Evolutionary conservation across 441 rosid species (phyloP).

Genomic region (Kokia cookei): DNA sequence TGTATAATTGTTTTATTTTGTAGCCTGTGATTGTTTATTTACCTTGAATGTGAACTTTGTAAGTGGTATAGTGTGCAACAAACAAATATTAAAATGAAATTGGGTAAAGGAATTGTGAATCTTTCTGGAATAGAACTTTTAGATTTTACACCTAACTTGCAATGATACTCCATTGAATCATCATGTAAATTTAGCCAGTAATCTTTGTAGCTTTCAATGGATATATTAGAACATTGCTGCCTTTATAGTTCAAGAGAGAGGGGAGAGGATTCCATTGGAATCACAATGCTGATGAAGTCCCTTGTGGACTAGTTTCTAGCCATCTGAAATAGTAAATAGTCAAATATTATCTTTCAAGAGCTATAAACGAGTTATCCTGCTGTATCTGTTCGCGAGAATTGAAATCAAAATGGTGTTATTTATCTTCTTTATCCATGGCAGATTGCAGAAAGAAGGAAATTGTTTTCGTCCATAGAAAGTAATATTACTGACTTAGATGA

Average conservation of each 20-base stretch:
- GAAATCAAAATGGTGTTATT: constrained; percentile 4
- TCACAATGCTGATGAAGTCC: not conserved
- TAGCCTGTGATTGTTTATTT: not conserved
- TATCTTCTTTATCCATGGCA: constrained; percentile 25
- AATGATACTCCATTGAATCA: not conserved
- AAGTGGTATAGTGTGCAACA: not conserved
- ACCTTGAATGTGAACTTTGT: not conserved
- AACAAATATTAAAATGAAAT: not conserved
- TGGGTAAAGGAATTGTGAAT: not conserved
- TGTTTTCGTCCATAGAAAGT: constrained; percentile 58
- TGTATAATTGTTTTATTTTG: not conserved
- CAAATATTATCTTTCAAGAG: not conserved
- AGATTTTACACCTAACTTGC: not conserved
- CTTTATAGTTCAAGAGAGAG: not conserved
- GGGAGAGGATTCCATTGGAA: not conserved
- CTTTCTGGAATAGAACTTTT: not conserved
- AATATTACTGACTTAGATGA: constrained; percentile 32
- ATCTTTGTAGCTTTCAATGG: not conserved
- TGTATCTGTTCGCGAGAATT: not conserved
- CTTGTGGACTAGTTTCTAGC: not conserved
- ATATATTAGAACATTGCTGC: not conserved
- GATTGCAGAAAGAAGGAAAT: constrained; percentile 83
- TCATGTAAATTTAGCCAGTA: not conserved
- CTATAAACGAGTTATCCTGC: not conserved
- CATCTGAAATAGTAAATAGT: not conserved